Evolutionary conservation across 805 yeast species (phyloP).

Genomic region (Candida peoriensis): DNA sequence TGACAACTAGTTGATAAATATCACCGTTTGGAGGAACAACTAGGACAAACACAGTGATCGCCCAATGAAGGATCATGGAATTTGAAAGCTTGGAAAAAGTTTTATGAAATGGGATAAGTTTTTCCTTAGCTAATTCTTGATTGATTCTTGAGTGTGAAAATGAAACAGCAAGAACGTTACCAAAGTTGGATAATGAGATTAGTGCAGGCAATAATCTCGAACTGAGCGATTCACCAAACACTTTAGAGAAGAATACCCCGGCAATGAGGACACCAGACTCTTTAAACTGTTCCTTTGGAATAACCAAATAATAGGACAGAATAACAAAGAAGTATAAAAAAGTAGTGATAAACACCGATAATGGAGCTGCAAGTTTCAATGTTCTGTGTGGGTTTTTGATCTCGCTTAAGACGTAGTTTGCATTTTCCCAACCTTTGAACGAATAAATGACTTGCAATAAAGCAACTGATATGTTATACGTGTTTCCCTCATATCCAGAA

Average conservation of each 20-base stretch:
- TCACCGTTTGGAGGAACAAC: conserved; percentile 59
- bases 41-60: conserved; percentile 47
- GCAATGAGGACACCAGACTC: conserved; percentile 61
- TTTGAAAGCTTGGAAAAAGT: conserved; percentile 39
- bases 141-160: conserved; percentile 57
- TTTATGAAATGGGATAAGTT: conserved; percentile 43
- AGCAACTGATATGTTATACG: conserved; percentile 51
- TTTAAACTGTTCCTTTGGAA: conserved; percentile 39
- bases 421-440: conserved; percentile 69
- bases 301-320: conserved; percentile 44
- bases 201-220: conserved; percentile 46
- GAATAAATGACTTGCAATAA: conserved; percentile 56
- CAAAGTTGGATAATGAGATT: conserved; percentile 58
- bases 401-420: conserved; percentile 57
- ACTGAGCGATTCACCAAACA: conserved; percentile 52
- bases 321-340: conserved; percentile 51
- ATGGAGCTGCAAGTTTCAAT: conserved; percentile 55
- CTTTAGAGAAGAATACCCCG: conserved; percentile 51
- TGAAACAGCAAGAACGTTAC: conserved; percentile 60
- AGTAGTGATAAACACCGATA: conserved; percentile 49
- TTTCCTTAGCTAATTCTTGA: conserved; percentile 49
- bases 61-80: conserved; percentile 51
- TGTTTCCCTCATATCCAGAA: conserved; percentile 35
- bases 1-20: conserved; percentile 59
- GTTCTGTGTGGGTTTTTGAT: conserved; percentile 52